These are phyloP conservation scores for Wickerhamiella lipophila DNA, from an alignment of 805 yeast genomes.

Conservation along the genomic window DNA sequence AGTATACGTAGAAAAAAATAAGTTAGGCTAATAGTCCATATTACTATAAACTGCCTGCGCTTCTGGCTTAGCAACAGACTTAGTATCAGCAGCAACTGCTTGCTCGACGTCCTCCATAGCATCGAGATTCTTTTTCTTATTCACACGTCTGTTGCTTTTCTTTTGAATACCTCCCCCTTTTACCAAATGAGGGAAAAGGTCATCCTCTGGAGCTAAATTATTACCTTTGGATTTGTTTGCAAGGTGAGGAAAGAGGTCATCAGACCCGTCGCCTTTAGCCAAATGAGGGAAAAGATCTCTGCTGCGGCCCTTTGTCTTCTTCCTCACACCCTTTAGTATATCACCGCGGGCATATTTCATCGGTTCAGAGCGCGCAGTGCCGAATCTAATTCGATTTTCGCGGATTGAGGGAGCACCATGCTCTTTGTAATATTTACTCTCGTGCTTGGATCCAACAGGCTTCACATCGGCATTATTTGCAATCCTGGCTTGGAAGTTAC, in stretches of 20 bases:
- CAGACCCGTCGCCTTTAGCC: slow-evolving; percentile 15
- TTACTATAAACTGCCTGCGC: slow-evolving; percentile 16
- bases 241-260: slow-evolving; percentile 9
- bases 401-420: slow-evolving; percentile 55
- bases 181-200: slow-evolving; percentile 30
- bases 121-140: neutral
- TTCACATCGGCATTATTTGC: slow-evolving; percentile 45
- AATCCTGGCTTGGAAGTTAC: slow-evolving; percentile 35
- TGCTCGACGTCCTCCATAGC: neutral
- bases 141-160: neutral
- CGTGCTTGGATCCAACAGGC: slow-evolving; percentile 41
- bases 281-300: slow-evolving; percentile 9
- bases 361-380: slow-evolving; percentile 21
- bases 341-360: slow-evolving; percentile 21
- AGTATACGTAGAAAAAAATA: slow-evolving; percentile 5
- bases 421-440: slow-evolving; percentile 50
- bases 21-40: slow-evolving; percentile 17
- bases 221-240: neutral
- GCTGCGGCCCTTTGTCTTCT: slow-evolving; percentile 9
- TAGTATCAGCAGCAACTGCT: slow-evolving; percentile 12
- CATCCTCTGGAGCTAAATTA: slow-evolving; percentile 22
- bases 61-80: neutral
- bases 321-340: slow-evolving; percentile 14
- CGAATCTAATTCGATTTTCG: slow-evolving; percentile 22
- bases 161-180: slow-evolving; percentile 15